Base-by-base conservation (phyloP, 148 eudicot genomes). In the Euryodendron excelsum region DNA sequence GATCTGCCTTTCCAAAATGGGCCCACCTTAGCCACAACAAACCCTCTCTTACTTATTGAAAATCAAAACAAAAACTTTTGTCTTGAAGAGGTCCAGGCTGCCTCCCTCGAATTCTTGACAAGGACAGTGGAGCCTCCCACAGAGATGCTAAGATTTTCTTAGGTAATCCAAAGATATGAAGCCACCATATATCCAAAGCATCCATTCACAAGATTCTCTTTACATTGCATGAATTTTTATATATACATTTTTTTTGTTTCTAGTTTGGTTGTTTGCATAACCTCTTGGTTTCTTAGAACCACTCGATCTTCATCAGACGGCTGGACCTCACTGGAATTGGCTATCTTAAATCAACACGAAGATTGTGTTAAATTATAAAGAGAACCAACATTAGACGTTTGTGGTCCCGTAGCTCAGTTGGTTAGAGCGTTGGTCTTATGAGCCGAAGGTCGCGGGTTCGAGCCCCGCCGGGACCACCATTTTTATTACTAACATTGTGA, bases 391-490 rank as follows among this genome's bases (percentile, higher is more conserved):
- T 1, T 0, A 8, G 21, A 23, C 2, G 0, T 0, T 8, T 17
- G 1, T 3, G 85, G 94, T 90, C 97, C 98, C 97, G 96, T 94
- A 94, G 98, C 97, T 94, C 96, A 94, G 98, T 94, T 92, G 97
- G 98, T 94, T 92, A 94, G 98, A 94, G 96, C 97, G 97, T 91
- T 91, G 97, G 92, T 94, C 98, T 94, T 94, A 94, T 91, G 97
- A 94, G 98, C 98, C 98, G 98, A 90, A 94, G 98, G 96, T 94
- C 98, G 98, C 92, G 98, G 92, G 98, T 93, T 93, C 96, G 96
- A 93, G 91, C 93, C 97, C 95, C 95, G 97, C 94, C 92, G 97
- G 97, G 94, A 93, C 93, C 81, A 87, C 1, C 9, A n/a, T n/a
- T n/a, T n/a, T n/a, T n/a, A n/a, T n/a, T n/a, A n/a, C n/a, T n/a